Conservation (phyloP, 2,329 filamentous ascomycete genomes). For the Monilinia laxa region DNA sequence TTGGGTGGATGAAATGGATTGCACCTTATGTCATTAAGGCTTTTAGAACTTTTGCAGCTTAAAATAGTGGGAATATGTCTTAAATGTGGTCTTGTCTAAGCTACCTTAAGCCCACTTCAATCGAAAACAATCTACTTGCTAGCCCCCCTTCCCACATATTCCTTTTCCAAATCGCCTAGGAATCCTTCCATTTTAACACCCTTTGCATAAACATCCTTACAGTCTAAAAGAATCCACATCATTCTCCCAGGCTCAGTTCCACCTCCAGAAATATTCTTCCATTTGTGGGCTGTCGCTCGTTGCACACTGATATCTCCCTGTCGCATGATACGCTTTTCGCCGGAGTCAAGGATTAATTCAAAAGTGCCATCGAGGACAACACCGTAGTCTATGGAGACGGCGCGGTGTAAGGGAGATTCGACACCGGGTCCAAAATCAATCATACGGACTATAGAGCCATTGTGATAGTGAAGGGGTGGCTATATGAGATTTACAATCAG, state of each 20-base stretch:
- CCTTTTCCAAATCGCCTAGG: too few species aligned
- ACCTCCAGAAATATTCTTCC: slow-evolving; percentile 22
- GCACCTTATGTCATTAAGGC: too few species aligned
- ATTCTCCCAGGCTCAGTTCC: slow-evolving; percentile 16
- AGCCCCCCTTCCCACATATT: too few species aligned
- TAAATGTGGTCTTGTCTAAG: too few species aligned
- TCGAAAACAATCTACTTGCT: too few species aligned
- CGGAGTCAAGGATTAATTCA: slow-evolving; percentile 24
- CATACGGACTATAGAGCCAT: slow-evolving; percentile 24
- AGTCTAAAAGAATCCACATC: slow-evolving; percentile 18
- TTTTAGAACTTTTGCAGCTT: too few species aligned
- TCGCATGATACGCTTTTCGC: slow-evolving; percentile 22
- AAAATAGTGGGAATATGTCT: too few species aligned
- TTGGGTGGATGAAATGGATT: too few species aligned
- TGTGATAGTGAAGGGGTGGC: slow-evolving; percentile 23
- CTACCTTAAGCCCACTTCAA: too few species aligned
- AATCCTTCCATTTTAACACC: too few species aligned
- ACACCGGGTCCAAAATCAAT: slow-evolving; percentile 26
- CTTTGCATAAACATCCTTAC: slow-evolving; percentile 1
- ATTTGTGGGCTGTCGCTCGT: slow-evolving; percentile 22
- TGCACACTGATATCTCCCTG: slow-evolving; percentile 25
- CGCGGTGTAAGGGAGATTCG: slow-evolving; percentile 23
- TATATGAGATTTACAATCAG: not conserved
- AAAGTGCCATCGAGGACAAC: slow-evolving; percentile 25
- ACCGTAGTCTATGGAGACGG: slow-evolving; percentile 23